These are phyloP conservation scores for Quercus variabilis DNA, from an alignment of 306 rosid genomes.

Conservation along the genomic window DNA sequence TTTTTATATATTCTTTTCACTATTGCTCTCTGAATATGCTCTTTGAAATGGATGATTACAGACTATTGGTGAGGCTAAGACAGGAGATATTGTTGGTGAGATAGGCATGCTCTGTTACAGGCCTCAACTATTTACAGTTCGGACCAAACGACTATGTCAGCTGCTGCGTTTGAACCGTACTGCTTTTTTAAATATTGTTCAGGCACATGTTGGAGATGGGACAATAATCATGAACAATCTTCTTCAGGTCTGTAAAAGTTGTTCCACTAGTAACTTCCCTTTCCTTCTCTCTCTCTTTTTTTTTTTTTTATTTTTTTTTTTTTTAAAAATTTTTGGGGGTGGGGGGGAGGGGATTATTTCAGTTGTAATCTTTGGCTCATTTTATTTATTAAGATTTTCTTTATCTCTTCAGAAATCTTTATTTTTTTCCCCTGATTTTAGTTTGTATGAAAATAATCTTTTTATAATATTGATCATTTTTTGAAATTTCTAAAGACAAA, in stretches of 20 bases:
- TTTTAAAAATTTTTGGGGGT: neutral
- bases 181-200: conserved; percentile 46
- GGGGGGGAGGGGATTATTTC: neutral
- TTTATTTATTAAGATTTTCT: neutral
- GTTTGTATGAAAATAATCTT: too few species aligned
- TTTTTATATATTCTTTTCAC: neutral
- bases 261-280: neutral
- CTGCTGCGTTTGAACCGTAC: conserved; percentile 67
- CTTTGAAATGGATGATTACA: conserved; percentile 23
- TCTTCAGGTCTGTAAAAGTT: conserved; percentile 39
- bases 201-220: conserved; percentile 75
- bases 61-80: conserved; percentile 49
- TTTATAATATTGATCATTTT: neutral
- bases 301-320: too few species aligned
- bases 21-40: neutral
- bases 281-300: neutral
- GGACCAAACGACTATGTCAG: conserved; percentile 70
- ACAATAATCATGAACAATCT: conserved; percentile 61
- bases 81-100: conserved; percentile 67
- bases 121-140: conserved; percentile 65
- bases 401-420: neutral
- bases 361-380: neutral
- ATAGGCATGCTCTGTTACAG: conserved; percentile 73
- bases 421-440: neutral
- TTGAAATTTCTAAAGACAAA: neutral